phyloP scores from a whole-genome alignment of 148 eudicot genomes.

The Chenopodium suecicum region DNA sequence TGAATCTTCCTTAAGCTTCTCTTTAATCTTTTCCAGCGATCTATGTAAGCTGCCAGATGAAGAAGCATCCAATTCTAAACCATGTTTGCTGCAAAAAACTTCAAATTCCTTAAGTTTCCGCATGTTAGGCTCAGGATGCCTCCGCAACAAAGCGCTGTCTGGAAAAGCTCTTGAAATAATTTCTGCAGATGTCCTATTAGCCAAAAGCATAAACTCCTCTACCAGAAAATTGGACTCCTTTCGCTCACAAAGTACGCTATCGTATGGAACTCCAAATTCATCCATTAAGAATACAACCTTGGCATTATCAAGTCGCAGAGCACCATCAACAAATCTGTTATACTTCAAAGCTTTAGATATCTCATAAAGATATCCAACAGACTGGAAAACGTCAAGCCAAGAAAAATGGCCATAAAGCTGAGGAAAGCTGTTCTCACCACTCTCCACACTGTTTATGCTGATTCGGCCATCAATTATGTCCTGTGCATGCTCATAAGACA shows the following conservation, averaged over 20 bases:
- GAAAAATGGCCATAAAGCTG: slow-evolving; percentile 55
- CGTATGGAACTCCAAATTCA: slow-evolving; percentile 73
- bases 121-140: slow-evolving; percentile 84
- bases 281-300: slow-evolving; percentile 63
- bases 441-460: slow-evolving; percentile 26
- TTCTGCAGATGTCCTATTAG: slow-evolving; percentile 87
- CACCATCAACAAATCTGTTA: slow-evolving; percentile 68
- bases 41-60: slow-evolving; percentile 61
- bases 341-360: slow-evolving; percentile 59
- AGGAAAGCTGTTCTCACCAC: slow-evolving; percentile 37
- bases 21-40: slow-evolving; percentile 64
- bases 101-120: slow-evolving; percentile 76
- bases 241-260: slow-evolving; percentile 46
- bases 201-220: slow-evolving; percentile 96
- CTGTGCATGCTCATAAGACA: slow-evolving; percentile 89
- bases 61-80: slow-evolving; percentile 63
- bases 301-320: slow-evolving; percentile 68
- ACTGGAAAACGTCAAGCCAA: slow-evolving; percentile 60
- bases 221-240: slow-evolving; percentile 73
- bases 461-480: slow-evolving; percentile 61
- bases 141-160: slow-evolving; percentile 64
- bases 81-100: slow-evolving; percentile 74
- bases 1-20: slow-evolving; percentile 60
- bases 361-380: slow-evolving; percentile 55
- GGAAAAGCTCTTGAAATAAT: slow-evolving; percentile 76